Evolutionary conservation across 345 rosid genomes (phyloP), one percentile per base, ranked within the genome.

Genomic region (Heritiera fomes): DNA sequence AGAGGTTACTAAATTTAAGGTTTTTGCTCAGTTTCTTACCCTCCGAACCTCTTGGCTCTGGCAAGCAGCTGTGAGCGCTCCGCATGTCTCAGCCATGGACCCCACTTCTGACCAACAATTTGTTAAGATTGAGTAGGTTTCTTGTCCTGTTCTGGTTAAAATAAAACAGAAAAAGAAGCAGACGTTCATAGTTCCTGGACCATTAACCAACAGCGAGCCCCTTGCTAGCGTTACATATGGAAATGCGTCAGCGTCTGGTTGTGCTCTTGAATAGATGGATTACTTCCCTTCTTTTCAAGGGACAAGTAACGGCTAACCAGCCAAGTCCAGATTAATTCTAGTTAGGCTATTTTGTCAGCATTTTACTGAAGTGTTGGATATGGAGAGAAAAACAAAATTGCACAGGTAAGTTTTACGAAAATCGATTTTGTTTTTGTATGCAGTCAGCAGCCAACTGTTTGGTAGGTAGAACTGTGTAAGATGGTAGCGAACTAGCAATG

Each of bases 401-500:
- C 68, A 43, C 18, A 70, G 43, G 30, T 20, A 70, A 23, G 74
- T 47, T 70, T 5, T 28, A 70, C 11, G 23, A 70, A 70, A 6
- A 14, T 38, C 12, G 41, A 66, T 70, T 73, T 64, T 64, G 38
- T 67, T 77, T 67, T 79, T 71, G 34, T 70, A 45, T 65, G 14
- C 52, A 61, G 72, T 83, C 77, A 52, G 82, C 55, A 66, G 82
- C 65, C 63, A 66, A 77, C 63, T 77, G 53, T 50, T 74, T 12
- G 70, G 87, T 79, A 66, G 84, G 87, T 70, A 64, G 77, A 74
- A 49, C 56, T 61, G 50, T 61, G 64, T 7, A 20, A 32, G 45
- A 32, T 28, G 74, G 34, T 49, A 50, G 70, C 45, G 56, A 58
- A 23, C 15, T 45, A 43, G 11, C 49, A 66, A 67, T 67, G 71